A percentile compares a stretch with the other conserved stretches of the same genome.
phyloP scores from a whole-genome alignment of 352 stramenopile genomes.

The Globisporangium parvum region DNA sequence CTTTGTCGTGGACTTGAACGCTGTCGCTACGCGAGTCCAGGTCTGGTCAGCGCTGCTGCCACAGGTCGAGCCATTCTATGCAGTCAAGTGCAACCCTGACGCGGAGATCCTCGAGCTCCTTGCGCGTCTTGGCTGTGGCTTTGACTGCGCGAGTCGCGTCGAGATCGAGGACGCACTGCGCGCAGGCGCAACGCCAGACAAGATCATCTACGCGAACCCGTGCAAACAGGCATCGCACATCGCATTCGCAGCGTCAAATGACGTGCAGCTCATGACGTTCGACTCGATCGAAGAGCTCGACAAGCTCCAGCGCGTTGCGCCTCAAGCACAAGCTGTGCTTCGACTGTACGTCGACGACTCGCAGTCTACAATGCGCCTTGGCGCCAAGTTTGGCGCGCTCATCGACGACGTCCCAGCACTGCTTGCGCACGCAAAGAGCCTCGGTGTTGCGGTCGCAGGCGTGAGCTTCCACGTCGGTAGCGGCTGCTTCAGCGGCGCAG shows the following conservation, averaged over 20 bases:
- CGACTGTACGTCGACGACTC: slow-evolving; percentile 92
- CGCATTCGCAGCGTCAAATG: slow-evolving; percentile 60
- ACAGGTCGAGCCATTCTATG: slow-evolving; percentile 89
- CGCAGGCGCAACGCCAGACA: slow-evolving; percentile 38
- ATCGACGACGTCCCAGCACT: slow-evolving; percentile 85
- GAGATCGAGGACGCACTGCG: slow-evolving; percentile 87
- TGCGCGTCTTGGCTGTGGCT: slow-evolving; percentile 65
- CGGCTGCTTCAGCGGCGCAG: slow-evolving; percentile 86
- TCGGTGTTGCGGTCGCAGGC: slow-evolving; percentile 84
- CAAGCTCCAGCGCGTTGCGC: slow-evolving; percentile 89
- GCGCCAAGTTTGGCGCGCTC: slow-evolving; percentile 92
- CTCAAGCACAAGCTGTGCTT: slow-evolving; percentile 78
- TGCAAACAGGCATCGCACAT: slow-evolving; percentile 93
- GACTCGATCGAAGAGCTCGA: slow-evolving; percentile 90
- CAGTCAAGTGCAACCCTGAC: slow-evolving; percentile 95
- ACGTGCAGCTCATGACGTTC: slow-evolving; percentile 90
- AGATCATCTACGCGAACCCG: slow-evolving; percentile 95
- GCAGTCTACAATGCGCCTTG: slow-evolving; percentile 86
- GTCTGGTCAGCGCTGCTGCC: slow-evolving; percentile 75
- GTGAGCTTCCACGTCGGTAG: slow-evolving; percentile 94
- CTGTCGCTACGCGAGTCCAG: slow-evolving; percentile 65
- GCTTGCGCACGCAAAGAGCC: slow-evolving; percentile 69
- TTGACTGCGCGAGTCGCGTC: slow-evolving; percentile 89
- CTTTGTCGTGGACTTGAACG: slow-evolving; percentile 81
- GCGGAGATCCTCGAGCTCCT: slow-evolving; percentile 54